Percentiles rank a stretch among this genome's conserved stretches.
These are phyloP conservation scores for Lactarius vividus DNA, from an alignment of 768 basidiomycete genomes.

Conservation along the genomic window DNA sequence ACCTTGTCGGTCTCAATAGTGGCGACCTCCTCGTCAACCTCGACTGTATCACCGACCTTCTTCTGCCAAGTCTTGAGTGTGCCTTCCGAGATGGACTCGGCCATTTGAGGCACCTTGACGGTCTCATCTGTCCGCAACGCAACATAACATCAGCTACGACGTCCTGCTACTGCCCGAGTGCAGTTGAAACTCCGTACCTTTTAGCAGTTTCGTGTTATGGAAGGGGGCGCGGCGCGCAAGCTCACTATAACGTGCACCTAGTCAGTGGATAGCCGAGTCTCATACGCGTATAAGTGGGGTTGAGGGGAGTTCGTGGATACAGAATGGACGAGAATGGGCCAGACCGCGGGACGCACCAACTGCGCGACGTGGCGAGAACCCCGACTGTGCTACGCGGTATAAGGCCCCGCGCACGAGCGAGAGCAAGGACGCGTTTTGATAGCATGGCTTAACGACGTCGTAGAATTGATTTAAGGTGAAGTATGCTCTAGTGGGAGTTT, in stretches of 20 bases:
- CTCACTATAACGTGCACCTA: slow-evolving; percentile 39
- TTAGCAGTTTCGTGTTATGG: slow-evolving; percentile 65
- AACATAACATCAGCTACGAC: slow-evolving; percentile 13
- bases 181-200: slow-evolving; percentile 47
- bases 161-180: slow-evolving; percentile 5
- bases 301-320: background rate
- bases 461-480: background rate
- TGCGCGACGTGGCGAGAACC: slow-evolving; percentile 23
- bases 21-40: slow-evolving; percentile 92
- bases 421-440: slow-evolving; percentile 28
- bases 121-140: slow-evolving; percentile 60
- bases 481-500: background rate
- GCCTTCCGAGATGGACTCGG: slow-evolving; percentile 97
- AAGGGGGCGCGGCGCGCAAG: slow-evolving; percentile 56
- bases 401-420: slow-evolving; percentile 24
- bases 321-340: background rate
- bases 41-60: slow-evolving; percentile 87
- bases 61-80: slow-evolving; percentile 94
- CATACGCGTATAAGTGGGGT: slow-evolving; percentile 5
- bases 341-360: slow-evolving; percentile 24
- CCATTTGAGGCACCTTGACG: slow-evolving; percentile 96
- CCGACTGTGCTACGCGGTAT: slow-evolving; percentile 22
- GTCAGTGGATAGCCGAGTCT: slow-evolving; percentile 3
- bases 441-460: slow-evolving; percentile 19
- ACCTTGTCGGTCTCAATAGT: slow-evolving; percentile 99